Conservation (phyloP, 1,139 yeast genomes). For the Hyphopichia pseudoburtonii region DNA sequence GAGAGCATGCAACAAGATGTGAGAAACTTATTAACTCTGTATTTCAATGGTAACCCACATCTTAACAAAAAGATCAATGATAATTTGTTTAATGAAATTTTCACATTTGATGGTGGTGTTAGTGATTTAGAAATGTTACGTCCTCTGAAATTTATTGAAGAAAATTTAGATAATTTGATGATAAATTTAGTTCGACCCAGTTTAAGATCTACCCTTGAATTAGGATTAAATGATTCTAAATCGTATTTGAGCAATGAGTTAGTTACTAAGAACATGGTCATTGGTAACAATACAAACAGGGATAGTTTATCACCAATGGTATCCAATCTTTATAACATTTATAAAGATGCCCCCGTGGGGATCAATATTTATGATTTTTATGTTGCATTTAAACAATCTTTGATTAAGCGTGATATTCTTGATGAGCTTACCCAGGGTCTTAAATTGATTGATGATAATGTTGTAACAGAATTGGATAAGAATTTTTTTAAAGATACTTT, state of each 20-base stretch:
- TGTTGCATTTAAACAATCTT: conserved; percentile 61
- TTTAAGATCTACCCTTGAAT: conserved; percentile 31
- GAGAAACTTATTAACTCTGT: conserved; percentile 5
- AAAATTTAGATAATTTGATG: conserved; percentile 41
- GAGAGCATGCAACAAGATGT: not conserved
- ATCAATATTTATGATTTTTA: conserved; percentile 80
- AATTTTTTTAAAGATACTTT: conserved; percentile 10
- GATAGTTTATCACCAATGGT: conserved; percentile 47
- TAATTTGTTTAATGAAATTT: conserved; percentile 38
- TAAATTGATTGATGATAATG: conserved; percentile 8
- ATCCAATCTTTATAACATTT: conserved; percentile 61
- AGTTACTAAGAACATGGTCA: conserved; percentile 10
- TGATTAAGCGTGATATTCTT: conserved; percentile 41
- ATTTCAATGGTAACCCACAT: conserved; percentile 15
- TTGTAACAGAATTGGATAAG: conserved; percentile 1
- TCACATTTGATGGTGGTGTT: conserved; percentile 36
- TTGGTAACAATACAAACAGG: conserved; percentile 4
- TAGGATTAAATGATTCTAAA: conserved; percentile 30
- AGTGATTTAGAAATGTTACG: conserved; percentile 15
- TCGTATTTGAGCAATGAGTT: conserved; percentile 27
- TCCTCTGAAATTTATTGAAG: conserved; percentile 28
- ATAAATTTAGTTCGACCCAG: conserved; percentile 40
- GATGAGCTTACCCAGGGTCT: conserved; percentile 24
- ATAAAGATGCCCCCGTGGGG: conserved; percentile 76
- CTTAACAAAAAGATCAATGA: conserved; percentile 24